These are phyloP conservation scores for Chenopodium quinoa DNA, from an alignment of 148 eudicot genomes.

Conservation along the genomic window DNA sequence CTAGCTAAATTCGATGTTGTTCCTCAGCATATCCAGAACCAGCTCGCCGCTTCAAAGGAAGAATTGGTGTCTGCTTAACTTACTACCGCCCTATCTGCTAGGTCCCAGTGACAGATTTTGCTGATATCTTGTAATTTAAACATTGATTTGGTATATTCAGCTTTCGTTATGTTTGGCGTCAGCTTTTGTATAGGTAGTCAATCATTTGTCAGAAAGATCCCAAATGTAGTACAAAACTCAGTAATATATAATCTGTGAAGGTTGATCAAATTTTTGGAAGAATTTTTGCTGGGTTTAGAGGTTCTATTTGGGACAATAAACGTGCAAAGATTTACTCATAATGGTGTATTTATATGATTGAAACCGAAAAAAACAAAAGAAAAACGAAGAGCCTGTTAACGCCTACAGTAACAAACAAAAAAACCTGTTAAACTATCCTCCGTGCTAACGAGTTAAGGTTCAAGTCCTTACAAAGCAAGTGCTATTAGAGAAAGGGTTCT, in stretches of 20 bases:
- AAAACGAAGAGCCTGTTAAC: no score
- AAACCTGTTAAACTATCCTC: no score
- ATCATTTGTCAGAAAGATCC: slow-evolving; percentile 4
- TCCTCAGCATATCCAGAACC: slow-evolving; percentile 97
- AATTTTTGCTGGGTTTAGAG: no score
- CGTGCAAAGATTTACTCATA: no score
- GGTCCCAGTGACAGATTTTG: slow-evolving; percentile 14
- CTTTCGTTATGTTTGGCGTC: slow-evolving; percentile 3
- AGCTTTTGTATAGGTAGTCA: slow-evolving; percentile 23
- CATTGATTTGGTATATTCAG: slow-evolving; percentile 7
- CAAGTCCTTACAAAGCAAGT: no score
- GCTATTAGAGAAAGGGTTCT: no score
- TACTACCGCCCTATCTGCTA: not conserved
- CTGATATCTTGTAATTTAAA: slow-evolving; percentile 1
- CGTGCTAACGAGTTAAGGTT: no score
- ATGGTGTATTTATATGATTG: no score
- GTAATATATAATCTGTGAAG: slow-evolving; percentile 11
- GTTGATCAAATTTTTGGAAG: not conserved
- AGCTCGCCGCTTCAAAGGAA: slow-evolving; percentile 63
- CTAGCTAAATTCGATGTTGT: slow-evolving; percentile 87
- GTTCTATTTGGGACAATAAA: no score
- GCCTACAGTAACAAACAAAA: no score
- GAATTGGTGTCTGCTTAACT: slow-evolving; percentile 71
- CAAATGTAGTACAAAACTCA: slow-evolving; percentile 4
- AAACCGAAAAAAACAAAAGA: no score